These are phyloP conservation scores for Pelargonium citronellum DNA, from an alignment of 441 rosid genomes.

Conservation along the genomic window DNA sequence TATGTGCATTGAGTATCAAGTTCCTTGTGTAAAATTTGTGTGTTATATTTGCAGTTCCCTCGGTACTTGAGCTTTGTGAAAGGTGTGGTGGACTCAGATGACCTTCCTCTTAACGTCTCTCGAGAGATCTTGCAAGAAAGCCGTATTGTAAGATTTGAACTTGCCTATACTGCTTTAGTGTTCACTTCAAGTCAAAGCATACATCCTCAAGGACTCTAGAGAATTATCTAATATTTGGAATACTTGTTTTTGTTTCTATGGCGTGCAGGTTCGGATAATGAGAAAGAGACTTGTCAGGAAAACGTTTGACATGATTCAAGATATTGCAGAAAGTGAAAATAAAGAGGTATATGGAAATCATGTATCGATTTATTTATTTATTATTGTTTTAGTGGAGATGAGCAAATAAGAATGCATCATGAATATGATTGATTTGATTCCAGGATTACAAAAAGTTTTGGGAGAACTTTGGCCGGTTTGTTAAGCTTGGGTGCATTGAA, in stretches of 20 bases:
- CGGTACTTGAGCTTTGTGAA: constrained; percentile 92
- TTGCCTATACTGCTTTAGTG: not conserved
- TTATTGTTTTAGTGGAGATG: not conserved
- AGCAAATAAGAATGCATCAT: not conserved
- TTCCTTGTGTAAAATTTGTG: not conserved
- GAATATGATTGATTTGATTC: constrained; percentile 18
- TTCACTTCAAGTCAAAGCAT: not conserved
- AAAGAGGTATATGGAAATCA: constrained; percentile 55
- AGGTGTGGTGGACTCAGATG: constrained; percentile 92
- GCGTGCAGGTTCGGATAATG: constrained; percentile 72
- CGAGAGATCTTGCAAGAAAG: constrained; percentile 98
- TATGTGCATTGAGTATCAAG: not conserved
- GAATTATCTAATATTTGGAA: not conserved
- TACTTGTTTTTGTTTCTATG: not conserved
- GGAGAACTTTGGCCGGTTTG: constrained; percentile 90
- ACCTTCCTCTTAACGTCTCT: constrained; percentile 95
- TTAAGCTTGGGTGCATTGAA: constrained; percentile 90
- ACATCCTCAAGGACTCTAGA: not conserved
- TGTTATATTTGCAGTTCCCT: constrained; percentile 57
- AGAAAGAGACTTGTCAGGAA: constrained; percentile 95
- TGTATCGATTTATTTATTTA: not conserved
- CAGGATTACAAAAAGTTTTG: constrained; percentile 96
- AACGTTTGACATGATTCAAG: constrained; percentile 95
- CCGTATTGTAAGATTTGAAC: constrained; percentile 54
- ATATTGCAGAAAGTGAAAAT: constrained; percentile 72